A percentile compares a stretch with the other conserved stretches of the same genome.
Evolutionary conservation across 2,329 filamentous ascomycete genomes (phyloP).

Genomic region (Hypoxylon sp.): DNA sequence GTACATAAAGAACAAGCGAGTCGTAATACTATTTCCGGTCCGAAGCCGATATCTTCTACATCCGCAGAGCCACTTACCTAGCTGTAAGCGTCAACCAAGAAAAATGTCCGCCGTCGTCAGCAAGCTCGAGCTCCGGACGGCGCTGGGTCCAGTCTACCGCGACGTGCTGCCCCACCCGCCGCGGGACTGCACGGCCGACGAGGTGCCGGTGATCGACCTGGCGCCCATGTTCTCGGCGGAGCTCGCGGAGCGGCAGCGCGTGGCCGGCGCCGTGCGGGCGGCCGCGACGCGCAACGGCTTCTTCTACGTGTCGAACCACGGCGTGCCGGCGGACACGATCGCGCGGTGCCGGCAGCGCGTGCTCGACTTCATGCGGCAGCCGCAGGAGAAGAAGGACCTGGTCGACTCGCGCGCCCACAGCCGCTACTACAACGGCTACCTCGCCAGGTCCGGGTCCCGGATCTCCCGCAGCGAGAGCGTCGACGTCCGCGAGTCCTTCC

Average conservation of each 20-base stretch:
- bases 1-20: constrained; percentile 4
- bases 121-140: constrained; percentile 46
- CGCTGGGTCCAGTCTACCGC: constrained; percentile 45
- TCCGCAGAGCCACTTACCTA: background rate
- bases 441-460: constrained; percentile 50
- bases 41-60: background rate
- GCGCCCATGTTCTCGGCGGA: constrained; percentile 50
- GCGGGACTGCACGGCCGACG: constrained; percentile 45
- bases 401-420: constrained; percentile 48
- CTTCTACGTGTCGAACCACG: constrained; percentile 63
- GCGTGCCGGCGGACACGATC: constrained; percentile 50
- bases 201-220: constrained; percentile 64
- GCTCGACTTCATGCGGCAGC: constrained; percentile 58
- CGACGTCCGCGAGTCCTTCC: constrained; percentile 61
- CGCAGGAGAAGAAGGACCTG: constrained; percentile 52
- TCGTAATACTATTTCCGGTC: background rate
- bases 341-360: constrained; percentile 45
- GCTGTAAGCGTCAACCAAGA: background rate
- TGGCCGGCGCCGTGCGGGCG: constrained; percentile 52
- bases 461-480: constrained; percentile 59
- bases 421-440: constrained; percentile 58
- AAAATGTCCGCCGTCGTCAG: constrained; percentile 38
- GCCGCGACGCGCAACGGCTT: constrained; percentile 62
- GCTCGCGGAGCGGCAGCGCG: constrained; percentile 47
- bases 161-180: constrained; percentile 44